phyloP scores from a whole-genome alignment of 768 basidiomycete genomes.

The Crucibulum laeve region DNA sequence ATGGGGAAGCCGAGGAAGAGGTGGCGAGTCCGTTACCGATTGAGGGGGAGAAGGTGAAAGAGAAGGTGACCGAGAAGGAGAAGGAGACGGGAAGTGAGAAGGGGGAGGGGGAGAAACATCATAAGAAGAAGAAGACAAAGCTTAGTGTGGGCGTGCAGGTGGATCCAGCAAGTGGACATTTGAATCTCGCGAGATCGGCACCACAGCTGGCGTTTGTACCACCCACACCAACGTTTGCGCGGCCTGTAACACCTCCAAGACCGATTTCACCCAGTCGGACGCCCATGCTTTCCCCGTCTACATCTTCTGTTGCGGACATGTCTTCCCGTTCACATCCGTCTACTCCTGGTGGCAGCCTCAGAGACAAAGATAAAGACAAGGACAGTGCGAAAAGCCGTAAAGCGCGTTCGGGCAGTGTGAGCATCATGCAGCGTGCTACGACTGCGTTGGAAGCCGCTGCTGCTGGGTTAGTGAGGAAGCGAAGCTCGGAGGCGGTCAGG shows the following conservation, averaged over 20 bases:
- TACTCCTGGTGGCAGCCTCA: slow-evolving; percentile 62
- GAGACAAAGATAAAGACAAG: slow-evolving; percentile 57
- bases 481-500: slow-evolving; percentile 68
- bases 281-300: slow-evolving; percentile 55
- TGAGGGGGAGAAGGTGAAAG: slow-evolving; percentile 14
- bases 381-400: slow-evolving; percentile 61
- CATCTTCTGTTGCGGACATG: slow-evolving; percentile 41
- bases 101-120: slow-evolving; percentile 13
- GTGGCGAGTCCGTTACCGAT: slow-evolving; percentile 11
- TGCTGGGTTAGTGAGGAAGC: slow-evolving; percentile 79
- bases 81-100: slow-evolving; percentile 3
- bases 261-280: slow-evolving; percentile 41
- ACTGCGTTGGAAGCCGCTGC: slow-evolving; percentile 87
- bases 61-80: slow-evolving; percentile 4
- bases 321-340: slow-evolving; percentile 61
- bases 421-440: slow-evolving; percentile 93
- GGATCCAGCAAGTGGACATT: slow-evolving; percentile 21
- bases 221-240: slow-evolving; percentile 63
- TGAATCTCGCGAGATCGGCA: slow-evolving; percentile 30
- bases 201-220: slow-evolving; percentile 75
- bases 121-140: slow-evolving; percentile 28
- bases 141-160: slow-evolving; percentile 42
- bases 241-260: slow-evolving; percentile 52
- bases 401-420: slow-evolving; percentile 81
- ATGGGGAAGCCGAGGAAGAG: neutral